These are phyloP conservation scores for Elymus sibiricus DNA, from an alignment of 176 grass and related monocot species.

Conservation along the genomic window DNA sequence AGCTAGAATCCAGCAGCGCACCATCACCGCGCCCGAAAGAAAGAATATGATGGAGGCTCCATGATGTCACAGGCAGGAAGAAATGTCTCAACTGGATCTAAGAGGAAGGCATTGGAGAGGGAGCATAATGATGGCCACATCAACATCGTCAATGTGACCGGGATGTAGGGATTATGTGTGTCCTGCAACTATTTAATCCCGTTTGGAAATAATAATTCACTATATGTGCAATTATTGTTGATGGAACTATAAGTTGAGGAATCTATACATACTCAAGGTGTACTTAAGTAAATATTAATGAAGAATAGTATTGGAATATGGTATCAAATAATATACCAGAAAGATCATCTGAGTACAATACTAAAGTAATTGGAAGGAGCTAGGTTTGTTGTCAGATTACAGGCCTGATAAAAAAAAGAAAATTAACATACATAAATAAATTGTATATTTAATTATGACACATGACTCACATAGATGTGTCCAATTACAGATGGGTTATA, in stretches of 20 bases:
- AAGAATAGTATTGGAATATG: neutral
- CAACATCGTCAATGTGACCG: constrained; percentile 49
- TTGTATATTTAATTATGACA: neutral
- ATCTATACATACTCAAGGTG: neutral
- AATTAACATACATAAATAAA: neutral
- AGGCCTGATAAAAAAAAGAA: neutral
- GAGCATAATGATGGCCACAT: constrained; percentile 21
- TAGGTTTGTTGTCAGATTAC: neutral
- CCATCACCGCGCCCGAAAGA: neutral
- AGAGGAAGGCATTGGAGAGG: constrained; percentile 24
- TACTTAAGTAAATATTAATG: neutral
- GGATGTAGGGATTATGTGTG: neutral
- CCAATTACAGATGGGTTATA: neutral
- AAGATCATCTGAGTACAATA: neutral
- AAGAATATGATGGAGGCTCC: neutral
- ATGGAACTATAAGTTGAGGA: neutral
- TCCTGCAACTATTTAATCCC: neutral
- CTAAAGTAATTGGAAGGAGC: neutral
- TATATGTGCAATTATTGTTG: neutral
- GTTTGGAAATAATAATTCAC: neutral
- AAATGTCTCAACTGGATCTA: neutral
- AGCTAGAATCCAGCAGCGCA: constrained; percentile 46
- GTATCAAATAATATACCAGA: neutral
- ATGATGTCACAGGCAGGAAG: neutral
- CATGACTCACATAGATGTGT: neutral